Base-by-base conservation (phyloP, 257 asterid species). In the Nicotiana knightiana region DNA sequence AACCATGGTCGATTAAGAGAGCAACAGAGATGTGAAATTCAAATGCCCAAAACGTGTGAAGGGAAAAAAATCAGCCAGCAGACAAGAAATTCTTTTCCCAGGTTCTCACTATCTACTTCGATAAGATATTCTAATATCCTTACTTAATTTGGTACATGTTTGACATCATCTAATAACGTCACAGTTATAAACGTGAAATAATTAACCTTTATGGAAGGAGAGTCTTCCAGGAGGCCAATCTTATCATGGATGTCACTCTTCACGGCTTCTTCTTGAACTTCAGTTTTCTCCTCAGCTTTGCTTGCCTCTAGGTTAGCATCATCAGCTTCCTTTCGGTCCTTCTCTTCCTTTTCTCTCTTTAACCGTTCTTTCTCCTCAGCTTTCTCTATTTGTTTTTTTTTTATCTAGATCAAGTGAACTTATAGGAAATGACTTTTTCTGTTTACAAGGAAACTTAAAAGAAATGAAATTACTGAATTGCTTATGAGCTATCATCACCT, bases 301-400 rank as follows among this genome's bases (percentile, higher is more conserved):
- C 77, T 85, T 76, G 88, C 87, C 88, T 91, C 86, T 83, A 63
- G 81, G 70, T 85, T 84, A 82, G 91, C 87, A 83, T 86, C 90
- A 84, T 92, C 89, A 64, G 93, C 90, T 88, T 93, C 92, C 84
- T 87, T 87, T 76, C 89, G 87, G 79, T 86, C 93, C 84, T 87
- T 89, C 85, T 91, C 94, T 88, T 93, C 99, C 78, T 93, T 93
- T 86, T 91, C 99, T 85, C 87, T 95, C 89, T 87, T 90, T 78
- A 90, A 84, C 80, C 97, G 89, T 65, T 96, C 97, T 81, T 92
- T 91, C 85, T 93, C 99, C 90, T 95, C 99, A 43, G 94, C 97
- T 88, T 87, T 91, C 65, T 95, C 99, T 79, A 95, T 93, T 88
- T 86, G 93, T 86, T 93, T 92, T 95, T 92, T 95, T 95, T 86